Base-by-base conservation (phyloP, 176 grass and related monocot species). In the Carex cristatella region DNA sequence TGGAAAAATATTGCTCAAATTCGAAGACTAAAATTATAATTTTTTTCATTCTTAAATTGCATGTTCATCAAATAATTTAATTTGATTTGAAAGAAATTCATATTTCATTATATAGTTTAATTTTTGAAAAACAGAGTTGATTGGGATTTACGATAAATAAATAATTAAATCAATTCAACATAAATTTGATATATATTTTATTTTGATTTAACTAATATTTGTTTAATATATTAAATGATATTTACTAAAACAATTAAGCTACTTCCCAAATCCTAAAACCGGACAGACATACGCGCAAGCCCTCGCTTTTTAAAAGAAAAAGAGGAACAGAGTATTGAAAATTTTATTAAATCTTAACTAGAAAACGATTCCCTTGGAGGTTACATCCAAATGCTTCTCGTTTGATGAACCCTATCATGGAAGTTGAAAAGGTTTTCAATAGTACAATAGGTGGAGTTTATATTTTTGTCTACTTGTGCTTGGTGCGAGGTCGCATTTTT, bases 361-460 rank as follows among this genome's bases (percentile, higher is more conserved):
- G 5, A 70, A 68, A 78, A 58, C 28, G 74, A 79, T 79, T 79
- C 74, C 30, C 51, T 56, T 56, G 6, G 74, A 58, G 74, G 53
- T 79, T 35, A 79, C 49, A 4, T 79, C 74, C 74, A 79, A 79
- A 79, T 79, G 74, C 74, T 57, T 79, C 74, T 79, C 28, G 74
- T 79, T 57, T 79, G 30, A 13, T 30, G 42, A 31, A 18, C 30
- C 53, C 33, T 76, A 56, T 79, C 49, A 37, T 58, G 53, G 74
- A 79, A 46, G 16, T 72, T 48, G 69, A 48, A 46, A 79, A 33
- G 53, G 1, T 82, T 31, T 65, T 44, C 79, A 7, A 27, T 51
- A 65, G 60, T 51, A 82, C 42, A 82, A 61, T 18, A 82, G 38
- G 56, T 81, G 59, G 79, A 65, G 58, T 62, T 80, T 48, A 64